A percentile compares a stretch with the other conserved stretches of the same genome.
Conservation (phyloP, 805 yeast species). For the Suhomyces xylopsoci region DNA sequence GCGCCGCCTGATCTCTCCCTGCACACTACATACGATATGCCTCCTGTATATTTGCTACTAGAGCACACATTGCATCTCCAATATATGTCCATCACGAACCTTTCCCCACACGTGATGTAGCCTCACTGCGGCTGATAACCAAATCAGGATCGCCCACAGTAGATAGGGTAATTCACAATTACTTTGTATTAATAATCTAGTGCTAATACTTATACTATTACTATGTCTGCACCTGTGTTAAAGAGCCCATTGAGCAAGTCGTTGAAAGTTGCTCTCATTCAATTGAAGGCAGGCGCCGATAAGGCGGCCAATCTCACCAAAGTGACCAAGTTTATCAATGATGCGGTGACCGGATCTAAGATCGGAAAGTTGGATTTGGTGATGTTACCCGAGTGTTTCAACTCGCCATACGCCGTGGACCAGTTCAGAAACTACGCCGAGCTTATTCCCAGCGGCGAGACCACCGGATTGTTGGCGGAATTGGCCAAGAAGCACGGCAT, state of each 20-base stretch:
- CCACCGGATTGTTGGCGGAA: constrained; percentile 56
- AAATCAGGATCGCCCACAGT: background rate
- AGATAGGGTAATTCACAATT: too few species aligned
- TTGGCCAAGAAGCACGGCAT: constrained; percentile 66
- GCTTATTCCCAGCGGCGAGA: constrained; percentile 70
- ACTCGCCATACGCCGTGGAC: constrained; percentile 87
- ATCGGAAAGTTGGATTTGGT: constrained; percentile 56
- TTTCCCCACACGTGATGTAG: background rate
- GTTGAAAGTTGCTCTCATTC: constrained; percentile 79
- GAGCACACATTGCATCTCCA: background rate
- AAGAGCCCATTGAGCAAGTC: constrained; percentile 49
- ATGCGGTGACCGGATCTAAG: constrained; percentile 47
- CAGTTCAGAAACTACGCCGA: constrained; percentile 90
- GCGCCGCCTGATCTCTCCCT: background rate
- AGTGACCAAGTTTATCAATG: constrained; percentile 59
- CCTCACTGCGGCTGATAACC: background rate
- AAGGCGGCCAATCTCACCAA: constrained; percentile 73
- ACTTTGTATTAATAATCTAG: too few species aligned
- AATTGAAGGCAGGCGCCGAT: constrained; percentile 77
- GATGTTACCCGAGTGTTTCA: constrained; percentile 93
- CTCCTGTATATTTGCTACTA: background rate
- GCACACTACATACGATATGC: background rate
- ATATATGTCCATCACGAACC: background rate
- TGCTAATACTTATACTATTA: too few species aligned
- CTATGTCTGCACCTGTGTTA: constrained; percentile 14